These are phyloP conservation scores for Leucocoprinus gongylophorus DNA, from an alignment of 1,284 basidiomycete species.

Conservation along the genomic window DNA sequence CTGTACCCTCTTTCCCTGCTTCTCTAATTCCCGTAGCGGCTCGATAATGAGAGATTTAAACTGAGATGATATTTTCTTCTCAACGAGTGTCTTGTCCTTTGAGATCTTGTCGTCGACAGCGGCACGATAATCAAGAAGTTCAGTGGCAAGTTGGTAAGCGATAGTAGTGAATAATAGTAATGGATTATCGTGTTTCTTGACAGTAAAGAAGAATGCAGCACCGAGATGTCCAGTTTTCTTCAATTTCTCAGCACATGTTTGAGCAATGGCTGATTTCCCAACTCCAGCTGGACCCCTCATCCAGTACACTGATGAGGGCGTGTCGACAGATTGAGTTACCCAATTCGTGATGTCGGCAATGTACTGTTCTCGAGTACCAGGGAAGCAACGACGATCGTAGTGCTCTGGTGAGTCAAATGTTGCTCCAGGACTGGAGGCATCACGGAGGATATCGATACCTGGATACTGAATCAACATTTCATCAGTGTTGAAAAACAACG, in stretches of 20 bases:
- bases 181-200: background rate
- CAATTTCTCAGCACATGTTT: constrained; percentile 3
- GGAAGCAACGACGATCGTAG: background rate
- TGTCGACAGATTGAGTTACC: background rate
- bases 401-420: background rate
- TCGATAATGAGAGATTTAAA: constrained; percentile 1
- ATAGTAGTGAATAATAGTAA: background rate
- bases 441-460: background rate
- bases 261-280: constrained; percentile 9
- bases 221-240: background rate
- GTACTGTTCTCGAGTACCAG: constrained; percentile 4
- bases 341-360: background rate
- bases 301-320: background rate
- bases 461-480: too few relatives aligned
- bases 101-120: background rate
- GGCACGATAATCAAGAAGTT: background rate
- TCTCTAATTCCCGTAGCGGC: background rate
- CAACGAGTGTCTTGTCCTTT: background rate
- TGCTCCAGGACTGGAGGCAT: background rate
- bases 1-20: background rate
- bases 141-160: constrained; percentile 1
- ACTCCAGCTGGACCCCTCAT: constrained; percentile 6
- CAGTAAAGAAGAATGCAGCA: constrained; percentile 8
- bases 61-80: background rate
- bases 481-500: too few relatives aligned